Conservation (phyloP, 805 yeast species). For the Yamadazyma olivae region DNA sequence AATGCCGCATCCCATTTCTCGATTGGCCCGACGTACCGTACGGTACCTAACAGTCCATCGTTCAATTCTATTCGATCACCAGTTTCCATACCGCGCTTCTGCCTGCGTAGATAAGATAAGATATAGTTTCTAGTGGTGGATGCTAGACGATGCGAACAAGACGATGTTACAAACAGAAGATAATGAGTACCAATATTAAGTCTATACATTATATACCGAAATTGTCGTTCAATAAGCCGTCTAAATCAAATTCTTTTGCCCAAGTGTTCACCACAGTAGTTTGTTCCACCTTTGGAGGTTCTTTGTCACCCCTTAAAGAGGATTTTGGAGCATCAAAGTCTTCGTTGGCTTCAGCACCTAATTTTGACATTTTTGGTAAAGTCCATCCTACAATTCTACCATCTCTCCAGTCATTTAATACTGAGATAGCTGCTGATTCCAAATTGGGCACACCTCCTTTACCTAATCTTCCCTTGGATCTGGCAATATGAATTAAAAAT, state of each 20-base stretch:
- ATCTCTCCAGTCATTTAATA: constrained; percentile 95
- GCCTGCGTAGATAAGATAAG: too few relatives aligned
- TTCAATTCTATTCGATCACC: constrained; percentile 21
- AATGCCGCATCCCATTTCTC: constrained; percentile 64
- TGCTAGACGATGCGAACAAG: too few relatives aligned
- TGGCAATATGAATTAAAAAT: constrained; percentile 87
- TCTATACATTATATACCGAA: constrained; percentile 30
- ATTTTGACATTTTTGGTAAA: constrained; percentile 57
- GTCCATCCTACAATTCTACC: constrained; percentile 94
- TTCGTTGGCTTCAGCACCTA: constrained; percentile 11
- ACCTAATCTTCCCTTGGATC: constrained; percentile 88
- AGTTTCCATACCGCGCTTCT: too few relatives aligned
- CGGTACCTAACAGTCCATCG: constrained; percentile 57
- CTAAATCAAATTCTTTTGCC: constrained; percentile 93
- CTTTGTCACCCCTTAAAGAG: constrained; percentile 39
- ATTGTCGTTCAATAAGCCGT: constrained; percentile 61
- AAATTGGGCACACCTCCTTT: constrained; percentile 92
- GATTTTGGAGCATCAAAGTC: constrained; percentile 35
- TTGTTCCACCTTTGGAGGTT: constrained; percentile 53
- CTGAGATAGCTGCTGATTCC: constrained; percentile 76
- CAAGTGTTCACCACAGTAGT: constrained; percentile 83
- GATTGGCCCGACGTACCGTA: constrained; percentile 57
- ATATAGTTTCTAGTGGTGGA: too few relatives aligned
- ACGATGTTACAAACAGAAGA: too few relatives aligned
- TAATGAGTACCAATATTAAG: too few relatives aligned